These are phyloP conservation scores for Aureoboletus auriporus DNA, from an alignment of 768 basidiomycete genomes.

Conservation along the genomic window DNA sequence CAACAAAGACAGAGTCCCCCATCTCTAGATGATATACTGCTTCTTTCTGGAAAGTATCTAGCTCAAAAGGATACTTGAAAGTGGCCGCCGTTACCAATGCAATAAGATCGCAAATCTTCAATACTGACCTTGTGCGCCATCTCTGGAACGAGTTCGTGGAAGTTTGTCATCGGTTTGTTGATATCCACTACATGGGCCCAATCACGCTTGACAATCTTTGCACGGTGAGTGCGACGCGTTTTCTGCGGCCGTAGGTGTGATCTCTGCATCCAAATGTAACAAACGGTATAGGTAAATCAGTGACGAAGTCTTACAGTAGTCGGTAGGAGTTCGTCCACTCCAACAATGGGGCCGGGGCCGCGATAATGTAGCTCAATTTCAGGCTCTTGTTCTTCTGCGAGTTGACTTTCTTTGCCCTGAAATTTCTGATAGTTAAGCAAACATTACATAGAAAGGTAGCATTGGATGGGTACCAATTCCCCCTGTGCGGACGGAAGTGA, in stretches of 20 bases:
- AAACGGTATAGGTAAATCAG: background rate
- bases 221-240: constrained; percentile 39
- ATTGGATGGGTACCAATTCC: constrained; percentile 13
- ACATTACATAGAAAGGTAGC: constrained; percentile 1
- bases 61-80: constrained; percentile 93
- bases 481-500: constrained; percentile 5
- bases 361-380: constrained; percentile 15
- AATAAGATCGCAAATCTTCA: background rate
- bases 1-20: constrained; percentile 99
- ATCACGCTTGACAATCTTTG: constrained; percentile 72
- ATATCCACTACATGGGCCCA: constrained; percentile 99
- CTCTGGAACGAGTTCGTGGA: constrained; percentile 88
- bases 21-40: constrained; percentile 96
- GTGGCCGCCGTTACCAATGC: constrained; percentile 4
- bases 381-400: constrained; percentile 18
- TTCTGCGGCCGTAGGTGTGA: constrained; percentile 55
- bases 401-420: constrained; percentile 19
- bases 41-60: constrained; percentile 98
- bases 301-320: constrained; percentile 36
- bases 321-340: constrained; percentile 80
- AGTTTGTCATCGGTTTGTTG: constrained; percentile 84
- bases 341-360: constrained; percentile 33
- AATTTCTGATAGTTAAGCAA: constrained; percentile 23
- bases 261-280: constrained; percentile 36
- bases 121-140: constrained; percentile 84